Conservation (phyloP, 306 rosid species). For the Quercus wislizeni region DNA sequence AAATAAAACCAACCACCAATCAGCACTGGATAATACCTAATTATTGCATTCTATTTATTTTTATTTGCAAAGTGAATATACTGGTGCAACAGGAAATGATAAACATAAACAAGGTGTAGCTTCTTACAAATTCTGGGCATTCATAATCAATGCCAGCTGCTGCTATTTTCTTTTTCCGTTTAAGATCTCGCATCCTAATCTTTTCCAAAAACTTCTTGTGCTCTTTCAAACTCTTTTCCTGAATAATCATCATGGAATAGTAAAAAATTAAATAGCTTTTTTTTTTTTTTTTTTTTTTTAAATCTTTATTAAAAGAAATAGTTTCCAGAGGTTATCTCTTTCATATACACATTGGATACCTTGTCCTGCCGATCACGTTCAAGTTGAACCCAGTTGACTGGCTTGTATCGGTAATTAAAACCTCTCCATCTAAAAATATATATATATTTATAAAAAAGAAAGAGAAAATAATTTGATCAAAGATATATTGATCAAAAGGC, state of each 20-base stretch:
- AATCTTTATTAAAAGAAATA: not conserved
- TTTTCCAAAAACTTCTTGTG: slow-evolving; percentile 61
- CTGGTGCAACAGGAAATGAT: not conserved
- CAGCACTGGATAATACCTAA: not conserved
- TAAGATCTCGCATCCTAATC: slow-evolving; percentile 54
- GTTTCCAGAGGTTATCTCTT: not conserved
- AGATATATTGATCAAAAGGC: not conserved
- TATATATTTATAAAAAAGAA: not conserved
- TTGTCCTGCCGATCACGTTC: slow-evolving; percentile 58
- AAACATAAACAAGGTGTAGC: not conserved
- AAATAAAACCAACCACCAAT: slow-evolving; percentile 6
- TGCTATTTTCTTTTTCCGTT: slow-evolving; percentile 59
- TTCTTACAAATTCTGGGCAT: slow-evolving; percentile 86
- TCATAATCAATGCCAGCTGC: slow-evolving; percentile 84
- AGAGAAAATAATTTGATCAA: not conserved
- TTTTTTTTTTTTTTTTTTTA: not conserved
- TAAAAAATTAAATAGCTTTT: not conserved
- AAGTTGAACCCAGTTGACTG: slow-evolving; percentile 53
- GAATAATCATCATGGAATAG: slow-evolving; percentile 17
- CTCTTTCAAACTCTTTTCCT: slow-evolving; percentile 79
- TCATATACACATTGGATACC: slow-evolving; percentile 36
- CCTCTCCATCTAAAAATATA: slow-evolving; percentile 64
- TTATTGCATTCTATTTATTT: not conserved
- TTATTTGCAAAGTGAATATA: not conserved
- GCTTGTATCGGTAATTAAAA: slow-evolving; percentile 48